phyloP scores from a whole-genome alignment of 228 moss, liverwort and hornwort genomes.

The Sphagnum fallax region DNA sequence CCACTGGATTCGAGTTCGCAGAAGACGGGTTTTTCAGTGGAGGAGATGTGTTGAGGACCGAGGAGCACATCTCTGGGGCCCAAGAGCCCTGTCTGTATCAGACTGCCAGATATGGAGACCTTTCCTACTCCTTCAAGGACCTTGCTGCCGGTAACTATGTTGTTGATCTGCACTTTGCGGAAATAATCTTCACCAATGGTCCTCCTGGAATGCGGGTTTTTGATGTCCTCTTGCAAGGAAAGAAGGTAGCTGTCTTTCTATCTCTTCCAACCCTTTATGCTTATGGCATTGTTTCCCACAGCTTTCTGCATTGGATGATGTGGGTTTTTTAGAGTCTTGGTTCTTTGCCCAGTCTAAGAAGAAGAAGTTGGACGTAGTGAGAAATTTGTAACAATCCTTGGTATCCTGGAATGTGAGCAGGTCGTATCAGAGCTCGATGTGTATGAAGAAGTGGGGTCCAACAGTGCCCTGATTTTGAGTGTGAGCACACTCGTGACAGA shows the following conservation, averaged over 20 bases:
- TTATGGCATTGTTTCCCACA: too few species aligned
- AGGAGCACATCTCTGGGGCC: slow-evolving; percentile 63
- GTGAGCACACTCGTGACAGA: slow-evolving; percentile 31
- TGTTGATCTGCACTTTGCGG: slow-evolving; percentile 89
- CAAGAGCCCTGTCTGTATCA: slow-evolving; percentile 73
- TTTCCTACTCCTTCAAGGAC: slow-evolving; percentile 57
- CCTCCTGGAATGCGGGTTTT: slow-evolving; percentile 96
- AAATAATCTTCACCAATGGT: slow-evolving; percentile 92
- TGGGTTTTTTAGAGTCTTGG: too few species aligned
- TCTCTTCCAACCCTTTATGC: too few species aligned
- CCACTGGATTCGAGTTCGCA: slow-evolving; percentile 54
- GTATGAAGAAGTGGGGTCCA: slow-evolving; percentile 88
- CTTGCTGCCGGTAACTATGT: slow-evolving; percentile 56
- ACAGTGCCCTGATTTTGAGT: slow-evolving; percentile 70
- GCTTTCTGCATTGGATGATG: too few species aligned
- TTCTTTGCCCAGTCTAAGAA: too few species aligned
- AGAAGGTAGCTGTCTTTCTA: slow-evolving; percentile 42
- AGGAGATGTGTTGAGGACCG: slow-evolving; percentile 77
- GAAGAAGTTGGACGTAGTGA: too few species aligned
- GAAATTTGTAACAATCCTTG: too few species aligned
- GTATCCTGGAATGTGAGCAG: slow-evolving; percentile 17
- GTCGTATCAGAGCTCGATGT: slow-evolving; percentile 78
- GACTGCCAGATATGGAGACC: slow-evolving; percentile 80
- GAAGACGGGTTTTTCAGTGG: slow-evolving; percentile 64
- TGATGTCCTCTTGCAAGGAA: slow-evolving; percentile 73